Evolutionary conservation across 2,329 filamentous ascomycete species (phyloP), one percentile per base, ranked within the genome.

Genomic region (Elsinoe batatas): DNA sequence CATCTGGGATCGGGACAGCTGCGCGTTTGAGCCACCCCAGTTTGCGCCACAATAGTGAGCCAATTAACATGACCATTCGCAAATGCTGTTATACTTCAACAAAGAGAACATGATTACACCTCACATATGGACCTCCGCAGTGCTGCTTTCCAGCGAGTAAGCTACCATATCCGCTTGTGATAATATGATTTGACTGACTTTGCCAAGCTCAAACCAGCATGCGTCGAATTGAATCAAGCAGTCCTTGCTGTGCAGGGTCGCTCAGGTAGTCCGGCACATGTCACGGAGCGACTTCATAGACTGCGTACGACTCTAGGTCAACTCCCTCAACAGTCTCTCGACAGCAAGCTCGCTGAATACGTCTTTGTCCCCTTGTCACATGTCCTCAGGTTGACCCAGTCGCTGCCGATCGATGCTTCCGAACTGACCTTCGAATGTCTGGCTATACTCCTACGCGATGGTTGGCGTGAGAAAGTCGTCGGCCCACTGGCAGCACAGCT

Each of bases 301-400:
- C 64, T 83, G 5, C 66, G 77, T 10, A 61, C 66, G 6, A 66
- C 68, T 13, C 68, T 82, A 1, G 58, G 62, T 18, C 47, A 61
- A 0, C 57, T 72, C 47, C 57, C 56, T 1, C 58, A 61, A 13
- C 62, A 65, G 18, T 64, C 63, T 6, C 67, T 97, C 15, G 88
- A 96, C 67, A 79, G 84, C 53, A 91, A 90, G 67, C 74, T 97
- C 15, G 89, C 91, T 12, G 91, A 96, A 73, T 98, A 97, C 75
- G 80, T 87, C 65, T 97, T 97, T 74, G 95, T 96, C 60, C 93
- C 93, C 0, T 75, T 98, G 0, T 90, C 88, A 0, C 86, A 93
- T 62, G 82, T 97, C 37, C 84, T 98, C 63, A 84, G 88, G 57
- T 79, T 83, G 59, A 85, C 88, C 61, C 81, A 86, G 59, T 76